These are phyloP conservation scores for Fistulinella cinereoalba DNA, from an alignment of 1,284 basidiomycete species.

Conservation along the genomic window DNA sequence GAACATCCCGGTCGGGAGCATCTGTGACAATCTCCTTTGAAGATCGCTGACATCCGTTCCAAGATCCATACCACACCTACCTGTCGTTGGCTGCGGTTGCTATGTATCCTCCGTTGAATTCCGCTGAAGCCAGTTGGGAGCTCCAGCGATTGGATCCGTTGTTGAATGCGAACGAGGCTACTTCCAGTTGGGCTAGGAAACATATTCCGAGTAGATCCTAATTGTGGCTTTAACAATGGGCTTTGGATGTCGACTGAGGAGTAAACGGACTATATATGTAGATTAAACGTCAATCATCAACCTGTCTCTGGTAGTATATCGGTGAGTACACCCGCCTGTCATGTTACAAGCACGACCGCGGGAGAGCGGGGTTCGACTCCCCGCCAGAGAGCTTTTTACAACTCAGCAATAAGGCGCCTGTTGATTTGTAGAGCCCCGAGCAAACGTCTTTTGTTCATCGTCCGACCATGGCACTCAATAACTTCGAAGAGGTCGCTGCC, in stretches of 20 bases:
- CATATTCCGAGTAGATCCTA: slow-evolving; percentile 39
- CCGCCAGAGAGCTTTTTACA: slow-evolving; percentile 39
- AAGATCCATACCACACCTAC: slow-evolving; percentile 91
- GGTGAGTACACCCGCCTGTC: slow-evolving; percentile 40
- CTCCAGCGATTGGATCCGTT: slow-evolving; percentile 61
- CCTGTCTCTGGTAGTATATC: slow-evolving; percentile 40
- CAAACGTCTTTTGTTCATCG: no score
- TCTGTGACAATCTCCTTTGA: not conserved
- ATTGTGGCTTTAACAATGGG: slow-evolving; percentile 15
- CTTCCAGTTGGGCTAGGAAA: slow-evolving; percentile 60
- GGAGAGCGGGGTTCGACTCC: slow-evolving; percentile 45
- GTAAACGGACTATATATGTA: no score
- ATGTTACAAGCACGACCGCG: no score
- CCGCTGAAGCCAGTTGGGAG: slow-evolving; percentile 46
- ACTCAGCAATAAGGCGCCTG: no score
- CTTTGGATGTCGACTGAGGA: no score
- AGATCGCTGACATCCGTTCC: slow-evolving; percentile 6
- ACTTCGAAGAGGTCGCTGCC: slow-evolving; percentile 54
- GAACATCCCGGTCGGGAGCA: slow-evolving; percentile 65
- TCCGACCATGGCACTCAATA: slow-evolving; percentile 50
- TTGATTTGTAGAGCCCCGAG: no score
- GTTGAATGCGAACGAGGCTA: slow-evolving; percentile 66
- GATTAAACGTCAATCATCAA: no score
- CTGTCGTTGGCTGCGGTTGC: slow-evolving; percentile 79
- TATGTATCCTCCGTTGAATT: slow-evolving; percentile 51